These are phyloP conservation scores for Mucor plumbeus DNA, from an alignment of 371 early-diverging fungal species.

Conservation along the genomic window DNA sequence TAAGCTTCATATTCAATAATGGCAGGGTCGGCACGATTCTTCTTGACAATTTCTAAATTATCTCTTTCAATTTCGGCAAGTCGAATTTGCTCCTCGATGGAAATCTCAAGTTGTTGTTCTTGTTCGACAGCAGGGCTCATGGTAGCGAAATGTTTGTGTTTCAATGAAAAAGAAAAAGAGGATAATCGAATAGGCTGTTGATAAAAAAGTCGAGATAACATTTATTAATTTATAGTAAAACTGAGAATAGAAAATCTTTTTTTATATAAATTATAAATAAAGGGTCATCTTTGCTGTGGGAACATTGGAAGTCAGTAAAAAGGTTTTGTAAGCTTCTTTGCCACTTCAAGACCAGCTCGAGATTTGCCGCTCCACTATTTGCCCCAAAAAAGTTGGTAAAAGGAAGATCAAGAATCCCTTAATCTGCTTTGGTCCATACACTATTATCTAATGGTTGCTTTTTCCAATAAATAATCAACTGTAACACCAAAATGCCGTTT, in stretches of 20 bases:
- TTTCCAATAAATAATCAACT: conserved; percentile 84
- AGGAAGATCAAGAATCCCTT: conserved; percentile 5
- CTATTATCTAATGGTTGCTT: background rate
- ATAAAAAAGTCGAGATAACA: conserved; percentile 3
- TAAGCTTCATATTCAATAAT: conserved; percentile 41
- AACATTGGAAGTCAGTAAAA: background rate
- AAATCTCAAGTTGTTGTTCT: conserved; percentile 4
- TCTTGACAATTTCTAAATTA: conserved; percentile 38
- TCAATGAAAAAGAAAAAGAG: background rate
- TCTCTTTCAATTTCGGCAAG: conserved; percentile 56
- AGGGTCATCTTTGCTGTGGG: background rate
- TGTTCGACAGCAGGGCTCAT: conserved; percentile 21
- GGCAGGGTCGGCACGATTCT: conserved; percentile 34
- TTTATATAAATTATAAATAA: background rate
- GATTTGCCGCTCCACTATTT: conserved; percentile 4
- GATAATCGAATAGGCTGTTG: background rate
- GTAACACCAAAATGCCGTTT: conserved; percentile 81
- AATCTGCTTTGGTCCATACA: conserved; percentile 7
- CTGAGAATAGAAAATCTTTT: conserved; percentile 14
- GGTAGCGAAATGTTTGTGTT: conserved; percentile 5
- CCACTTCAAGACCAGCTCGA: background rate
- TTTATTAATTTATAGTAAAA: background rate
- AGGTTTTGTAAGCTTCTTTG: conserved; percentile 1
- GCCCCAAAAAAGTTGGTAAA: background rate
- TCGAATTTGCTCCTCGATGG: conserved; percentile 50